Conservation (phyloP, 2,329 filamentous ascomycete genomes). For the Aspergillus niger region DNA sequence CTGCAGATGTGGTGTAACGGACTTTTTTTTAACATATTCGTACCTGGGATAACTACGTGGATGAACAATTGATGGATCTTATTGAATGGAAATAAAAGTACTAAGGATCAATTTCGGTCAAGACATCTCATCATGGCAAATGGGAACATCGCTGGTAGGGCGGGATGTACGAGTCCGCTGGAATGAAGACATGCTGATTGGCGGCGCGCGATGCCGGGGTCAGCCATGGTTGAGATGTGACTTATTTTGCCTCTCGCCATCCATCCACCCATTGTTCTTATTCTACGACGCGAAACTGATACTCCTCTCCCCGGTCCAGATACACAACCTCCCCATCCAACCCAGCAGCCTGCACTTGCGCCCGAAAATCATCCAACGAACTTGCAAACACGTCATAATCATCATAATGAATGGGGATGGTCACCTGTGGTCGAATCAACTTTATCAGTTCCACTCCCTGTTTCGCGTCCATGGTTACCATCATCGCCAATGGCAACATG, state of each 20-base stretch:
- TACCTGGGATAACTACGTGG: too few species aligned
- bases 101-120: neutral
- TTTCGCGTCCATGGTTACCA: constrained; percentile 70
- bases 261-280: neutral
- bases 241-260: too few species aligned
- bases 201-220: neutral
- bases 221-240: neutral
- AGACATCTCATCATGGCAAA: neutral
- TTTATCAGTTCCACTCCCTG: constrained; percentile 63
- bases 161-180: neutral
- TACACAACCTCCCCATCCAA: constrained; percentile 59
- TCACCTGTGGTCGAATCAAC: constrained; percentile 62
- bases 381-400: constrained; percentile 65
- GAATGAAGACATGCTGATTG: neutral
- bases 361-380: constrained; percentile 62
- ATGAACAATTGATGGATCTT: neutral
- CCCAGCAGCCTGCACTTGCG: constrained; percentile 55
- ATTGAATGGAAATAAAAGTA: neutral
- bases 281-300: constrained; percentile 51
- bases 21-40: too few species aligned
- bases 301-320: constrained; percentile 61
- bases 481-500: constrained; percentile 64
- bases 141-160: neutral
- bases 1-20: too few species aligned
- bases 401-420: constrained; percentile 66